Base-by-base conservation (phyloP, 108 stramenopile species). In the Mayamaea pseudoterrestris region DNA sequence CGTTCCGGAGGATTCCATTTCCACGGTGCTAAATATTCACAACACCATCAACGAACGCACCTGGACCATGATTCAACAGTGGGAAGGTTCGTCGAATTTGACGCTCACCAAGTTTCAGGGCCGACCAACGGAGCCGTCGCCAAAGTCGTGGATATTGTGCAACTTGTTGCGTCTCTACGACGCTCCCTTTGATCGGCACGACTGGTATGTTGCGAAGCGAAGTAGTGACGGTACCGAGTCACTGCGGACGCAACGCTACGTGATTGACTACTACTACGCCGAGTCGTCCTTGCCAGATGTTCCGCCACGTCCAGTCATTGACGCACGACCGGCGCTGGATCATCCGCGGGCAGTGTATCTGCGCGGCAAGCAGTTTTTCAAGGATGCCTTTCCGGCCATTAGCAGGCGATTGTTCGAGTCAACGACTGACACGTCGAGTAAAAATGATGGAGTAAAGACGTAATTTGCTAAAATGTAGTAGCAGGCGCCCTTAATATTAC, bases 151-250 rank as follows among this genome's bases (percentile, higher is more conserved):
- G 74, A 47, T 92, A 24, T 80, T 80, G 47, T 44, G 48, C 51
- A 71, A 78, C 43, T 35, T 66, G 4, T 31, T 89, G 5, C 50
- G 82, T 2, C 79, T 85, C 57, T 76, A 83, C 42, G 56, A 69
- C 14, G 69, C 67, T 41, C 96, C 96, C 12, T 97, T 97, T 71
- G 96, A 97, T 77, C 63, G 96, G 25, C 96, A 98, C 58, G 96
- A 98, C 64, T 98, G 96, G 96, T 90, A 90, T 58, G 87, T 95
- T 27, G 78, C 81, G 27, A 59, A 69, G 59, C 50, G 44, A 3
- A 49, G 59, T 14, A 67, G 58, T 0, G 53, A 62, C 30, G 76
- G 57, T 5, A 58, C 5, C 30, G 46, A 37, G 43, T 34, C 8
- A 16, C 30, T 27, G 4, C n/a, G n/a, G n/a, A 12, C 23, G 17